A percentile compares a stretch with the other conserved stretches of the same genome.
Evolutionary conservation across 2,329 filamentous ascomycete species (phyloP).

Genomic region (Saccharata proteae): DNA sequence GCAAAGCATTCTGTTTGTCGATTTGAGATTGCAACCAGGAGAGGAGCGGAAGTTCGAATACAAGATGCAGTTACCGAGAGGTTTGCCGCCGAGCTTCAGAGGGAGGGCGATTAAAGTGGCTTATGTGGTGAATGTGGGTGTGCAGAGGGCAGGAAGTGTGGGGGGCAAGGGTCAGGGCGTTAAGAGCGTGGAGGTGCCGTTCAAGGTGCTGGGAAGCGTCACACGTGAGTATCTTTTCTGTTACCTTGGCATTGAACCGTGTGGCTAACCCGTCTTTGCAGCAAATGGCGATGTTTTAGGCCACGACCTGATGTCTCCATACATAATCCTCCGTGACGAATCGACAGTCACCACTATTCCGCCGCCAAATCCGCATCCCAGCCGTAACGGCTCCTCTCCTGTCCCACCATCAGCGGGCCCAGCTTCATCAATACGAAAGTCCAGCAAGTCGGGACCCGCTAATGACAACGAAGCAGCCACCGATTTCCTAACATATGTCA

Average conservation of each 20-base stretch:
- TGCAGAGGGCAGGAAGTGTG: conserved; percentile 67
- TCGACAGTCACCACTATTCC: conserved; percentile 43
- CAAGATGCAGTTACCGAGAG: conserved; percentile 71
- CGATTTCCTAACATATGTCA: conserved; percentile 32
- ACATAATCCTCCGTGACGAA: conserved; percentile 76
- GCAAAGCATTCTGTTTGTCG: conserved; percentile 91
- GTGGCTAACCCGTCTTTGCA: too few relatives aligned
- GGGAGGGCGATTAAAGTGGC: conserved; percentile 89
- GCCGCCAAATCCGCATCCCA: conserved; percentile 19
- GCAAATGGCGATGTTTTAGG: conserved; percentile 73
- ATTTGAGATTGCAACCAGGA: conserved; percentile 73
- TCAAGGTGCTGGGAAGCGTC: conserved; percentile 85
- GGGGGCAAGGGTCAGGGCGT: conserved; percentile 71
- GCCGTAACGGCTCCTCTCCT: conserved; percentile 7
- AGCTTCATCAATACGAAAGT: conserved; percentile 11
- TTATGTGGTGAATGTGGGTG: conserved; percentile 84
- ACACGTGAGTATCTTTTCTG: conserved; percentile 41
- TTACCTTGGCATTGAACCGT: too few relatives aligned
- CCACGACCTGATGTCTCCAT: conserved; percentile 89
- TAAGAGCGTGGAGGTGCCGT: conserved; percentile 82
- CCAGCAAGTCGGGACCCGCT: conserved; percentile 27
- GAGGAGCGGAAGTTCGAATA: conserved; percentile 85
- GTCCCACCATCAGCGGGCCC: too few relatives aligned
- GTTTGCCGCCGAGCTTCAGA: conserved; percentile 80
- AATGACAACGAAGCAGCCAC: conserved; percentile 16